Evolutionary conservation across 371 early-diverging fungal species (phyloP).

Genomic region (Circinella umbellata): DNA sequence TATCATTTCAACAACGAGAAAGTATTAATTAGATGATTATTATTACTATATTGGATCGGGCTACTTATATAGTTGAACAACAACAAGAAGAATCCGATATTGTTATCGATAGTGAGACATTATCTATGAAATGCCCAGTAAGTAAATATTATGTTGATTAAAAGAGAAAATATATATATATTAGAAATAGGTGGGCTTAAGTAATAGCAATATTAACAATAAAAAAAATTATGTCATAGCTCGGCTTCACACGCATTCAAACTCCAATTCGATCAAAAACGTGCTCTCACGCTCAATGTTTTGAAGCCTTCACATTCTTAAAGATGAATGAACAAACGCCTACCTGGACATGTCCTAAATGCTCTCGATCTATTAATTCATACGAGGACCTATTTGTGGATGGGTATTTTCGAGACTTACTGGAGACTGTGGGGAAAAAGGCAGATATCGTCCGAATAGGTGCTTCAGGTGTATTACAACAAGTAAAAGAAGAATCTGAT

Average conservation of each 20-base stretch:
- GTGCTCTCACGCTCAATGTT: constrained; percentile 80
- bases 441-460: constrained; percentile 67
- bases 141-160: constrained; percentile 6
- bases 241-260: constrained; percentile 66
- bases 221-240: constrained; percentile 31
- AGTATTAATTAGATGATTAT: neutral
- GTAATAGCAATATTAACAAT: too few relatives aligned
- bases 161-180: too few relatives aligned
- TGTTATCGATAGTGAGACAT: constrained; percentile 54
- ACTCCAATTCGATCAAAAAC: constrained; percentile 63
- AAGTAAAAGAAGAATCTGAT: constrained; percentile 34
- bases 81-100: constrained; percentile 56
- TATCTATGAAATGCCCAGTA: constrained; percentile 66
- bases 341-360: constrained; percentile 79
- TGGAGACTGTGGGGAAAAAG: constrained; percentile 47
- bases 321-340: constrained; percentile 74
- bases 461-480: constrained; percentile 60
- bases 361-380: constrained; percentile 54
- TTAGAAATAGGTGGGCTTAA: too few relatives aligned
- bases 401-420: constrained; percentile 70
- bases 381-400: constrained; percentile 70
- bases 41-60: neutral
- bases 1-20: too few relatives aligned
- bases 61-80: constrained; percentile 25
- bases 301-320: constrained; percentile 70